phyloP scores from a whole-genome alignment of 106 monocot species.

The Chionographis japonica region DNA sequence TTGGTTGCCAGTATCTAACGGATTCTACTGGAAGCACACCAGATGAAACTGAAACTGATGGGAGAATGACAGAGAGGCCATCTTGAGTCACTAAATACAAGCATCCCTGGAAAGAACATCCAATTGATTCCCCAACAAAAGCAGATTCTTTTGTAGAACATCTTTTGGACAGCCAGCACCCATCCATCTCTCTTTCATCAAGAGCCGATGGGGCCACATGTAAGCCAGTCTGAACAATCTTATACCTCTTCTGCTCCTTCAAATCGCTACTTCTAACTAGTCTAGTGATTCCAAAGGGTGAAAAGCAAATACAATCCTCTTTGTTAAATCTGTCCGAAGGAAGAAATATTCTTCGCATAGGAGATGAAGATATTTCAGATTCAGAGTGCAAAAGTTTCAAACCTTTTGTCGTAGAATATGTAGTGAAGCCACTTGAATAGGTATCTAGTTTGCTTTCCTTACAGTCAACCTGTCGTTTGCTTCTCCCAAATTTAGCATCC shows the following conservation, averaged over 20 bases:
- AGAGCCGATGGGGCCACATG: constrained; percentile 32
- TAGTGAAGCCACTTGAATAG: constrained; percentile 37
- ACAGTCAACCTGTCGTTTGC: constrained; percentile 9
- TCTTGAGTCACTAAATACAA: constrained; percentile 70
- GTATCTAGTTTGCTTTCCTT: constrained; percentile 8
- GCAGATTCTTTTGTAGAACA: constrained; percentile 21
- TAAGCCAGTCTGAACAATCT: constrained; percentile 56
- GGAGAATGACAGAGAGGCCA: constrained; percentile 78
- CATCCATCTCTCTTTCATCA: constrained; percentile 44
- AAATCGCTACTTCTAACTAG: constrained; percentile 26
- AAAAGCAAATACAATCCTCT: constrained; percentile 52
- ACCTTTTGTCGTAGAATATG: constrained; percentile 11
- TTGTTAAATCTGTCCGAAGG: constrained; percentile 41
- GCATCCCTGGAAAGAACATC: constrained; percentile 67
- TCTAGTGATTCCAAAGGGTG: constrained; percentile 74
- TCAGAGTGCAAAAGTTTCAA: constrained; percentile 7
- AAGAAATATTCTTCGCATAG: constrained; percentile 60
- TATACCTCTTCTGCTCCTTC: constrained; percentile 18
- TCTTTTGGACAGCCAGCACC: constrained; percentile 3
- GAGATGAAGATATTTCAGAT: constrained; percentile 5
- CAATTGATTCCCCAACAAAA: constrained; percentile 57
- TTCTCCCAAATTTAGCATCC: constrained; percentile 16
- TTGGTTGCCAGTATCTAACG: constrained; percentile 41
- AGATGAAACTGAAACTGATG: constrained; percentile 57
- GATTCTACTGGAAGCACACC: constrained; percentile 16